Conservation (phyloP, 202 grass and related monocot genomes). For the Schoenoplectus triqueter region DNA sequence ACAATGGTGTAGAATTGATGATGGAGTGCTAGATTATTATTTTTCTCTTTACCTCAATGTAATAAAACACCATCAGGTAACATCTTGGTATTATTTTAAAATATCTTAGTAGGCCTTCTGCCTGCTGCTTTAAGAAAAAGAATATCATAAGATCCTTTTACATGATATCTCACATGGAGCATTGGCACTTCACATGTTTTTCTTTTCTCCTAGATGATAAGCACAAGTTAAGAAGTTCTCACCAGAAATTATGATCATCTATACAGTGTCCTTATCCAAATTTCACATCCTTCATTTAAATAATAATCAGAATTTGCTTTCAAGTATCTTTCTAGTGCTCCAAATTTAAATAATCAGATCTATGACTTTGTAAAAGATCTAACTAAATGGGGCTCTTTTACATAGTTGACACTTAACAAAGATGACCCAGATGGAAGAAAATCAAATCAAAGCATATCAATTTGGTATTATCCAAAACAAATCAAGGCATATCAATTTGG, state of each 20-base stretch:
- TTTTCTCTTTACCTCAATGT: neutral
- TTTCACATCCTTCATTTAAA: conserved; percentile 14
- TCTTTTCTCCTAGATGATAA: conserved; percentile 2
- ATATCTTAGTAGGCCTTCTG: neutral
- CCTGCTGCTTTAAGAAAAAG: neutral
- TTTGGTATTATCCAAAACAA: neutral
- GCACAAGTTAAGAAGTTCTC: neutral
- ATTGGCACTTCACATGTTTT: neutral
- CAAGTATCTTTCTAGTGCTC: neutral
- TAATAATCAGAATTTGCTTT: conserved; percentile 6
- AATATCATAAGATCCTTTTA: conserved; percentile 1
- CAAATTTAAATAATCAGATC: neutral
- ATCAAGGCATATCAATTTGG: neutral
- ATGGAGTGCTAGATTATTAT: neutral
- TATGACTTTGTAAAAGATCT: conserved; percentile 11
- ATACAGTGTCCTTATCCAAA: neutral
- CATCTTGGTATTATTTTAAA: neutral
- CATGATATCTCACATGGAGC: conserved; percentile 16
- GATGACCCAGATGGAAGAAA: neutral
- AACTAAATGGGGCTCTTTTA: neutral
- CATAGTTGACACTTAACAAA: neutral
- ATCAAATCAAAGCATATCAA: neutral
- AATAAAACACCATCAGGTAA: neutral
- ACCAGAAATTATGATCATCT: conserved; percentile 5
- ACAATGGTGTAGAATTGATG: neutral